Evolutionary conservation across 495 filamentous ascomycete species (phyloP).

Genomic region (Sordaria brevicollis): DNA sequence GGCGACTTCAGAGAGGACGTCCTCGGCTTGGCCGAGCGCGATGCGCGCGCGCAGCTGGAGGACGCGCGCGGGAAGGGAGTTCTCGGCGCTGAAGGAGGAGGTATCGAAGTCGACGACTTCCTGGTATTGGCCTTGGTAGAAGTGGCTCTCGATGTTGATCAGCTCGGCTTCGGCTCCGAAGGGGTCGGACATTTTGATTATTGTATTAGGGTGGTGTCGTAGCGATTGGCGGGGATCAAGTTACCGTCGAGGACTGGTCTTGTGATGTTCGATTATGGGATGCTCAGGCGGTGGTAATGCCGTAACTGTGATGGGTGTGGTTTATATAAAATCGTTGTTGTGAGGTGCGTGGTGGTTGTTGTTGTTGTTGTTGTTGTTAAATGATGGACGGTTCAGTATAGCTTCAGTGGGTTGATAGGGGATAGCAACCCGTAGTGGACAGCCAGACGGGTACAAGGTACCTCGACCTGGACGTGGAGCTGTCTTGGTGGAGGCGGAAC

Average conservation of each 20-base stretch:
- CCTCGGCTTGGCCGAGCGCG: constrained; percentile 64
- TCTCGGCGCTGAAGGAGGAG: constrained; percentile 62
- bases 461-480: background rate
- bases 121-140: constrained; percentile 85
- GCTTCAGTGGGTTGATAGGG: background rate
- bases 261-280: background rate
- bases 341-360: too few relatives aligned
- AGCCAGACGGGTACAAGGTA: background rate
- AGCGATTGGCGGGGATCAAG: background rate
- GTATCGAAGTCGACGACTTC: constrained; percentile 73
- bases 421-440: background rate
- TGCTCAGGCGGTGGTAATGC: background rate
- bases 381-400: background rate
- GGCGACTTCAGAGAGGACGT: constrained; percentile 57
- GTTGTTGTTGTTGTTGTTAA: too few relatives aligned
- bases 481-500: background rate
- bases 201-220: background rate
- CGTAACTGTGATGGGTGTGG: background rate
- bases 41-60: constrained; percentile 73
- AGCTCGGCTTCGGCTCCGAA: constrained; percentile 94
- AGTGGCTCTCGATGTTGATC: constrained; percentile 89
- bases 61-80: constrained; percentile 66
- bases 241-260: background rate
- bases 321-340: background rate
- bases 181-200: constrained; percentile 63